Percentiles rank a stretch among this genome's conserved stretches.
These are phyloP conservation scores for Cladosporium phlei DNA, from an alignment of 2,329 filamentous ascomycete genomes.

Conservation along the genomic window DNA sequence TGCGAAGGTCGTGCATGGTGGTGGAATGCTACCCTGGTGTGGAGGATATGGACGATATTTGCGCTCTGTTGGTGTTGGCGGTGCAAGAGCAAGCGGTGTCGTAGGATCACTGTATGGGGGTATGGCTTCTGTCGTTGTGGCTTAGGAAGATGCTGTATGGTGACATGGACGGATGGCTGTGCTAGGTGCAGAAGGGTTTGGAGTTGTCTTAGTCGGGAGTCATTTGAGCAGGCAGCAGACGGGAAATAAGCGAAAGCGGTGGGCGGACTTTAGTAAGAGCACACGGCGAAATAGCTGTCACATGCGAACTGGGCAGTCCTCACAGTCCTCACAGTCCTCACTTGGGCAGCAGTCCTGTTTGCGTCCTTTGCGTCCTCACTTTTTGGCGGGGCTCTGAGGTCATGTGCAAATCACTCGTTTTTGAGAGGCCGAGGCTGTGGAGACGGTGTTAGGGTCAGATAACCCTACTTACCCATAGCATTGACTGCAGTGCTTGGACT, in stretches of 20 bases:
- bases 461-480: too few relatives aligned
- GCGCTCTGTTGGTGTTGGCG: background rate
- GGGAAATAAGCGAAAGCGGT: constrained; percentile 12
- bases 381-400: too few relatives aligned
- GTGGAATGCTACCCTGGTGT: background rate
- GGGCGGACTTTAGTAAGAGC: constrained; percentile 11
- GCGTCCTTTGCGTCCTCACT: too few relatives aligned
- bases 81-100: background rate
- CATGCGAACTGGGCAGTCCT: too few relatives aligned
- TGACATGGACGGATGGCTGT: constrained; percentile 3
- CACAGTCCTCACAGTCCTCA: too few relatives aligned
- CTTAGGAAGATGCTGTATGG: constrained; percentile 10
- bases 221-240: background rate
- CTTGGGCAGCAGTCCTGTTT: background rate
- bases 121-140: constrained; percentile 13
- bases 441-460: too few relatives aligned
- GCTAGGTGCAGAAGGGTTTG: background rate
- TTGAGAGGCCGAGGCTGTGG: too few relatives aligned
- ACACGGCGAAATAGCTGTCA: too few relatives aligned
- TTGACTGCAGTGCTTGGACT: too few relatives aligned
- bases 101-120: constrained; percentile 7
- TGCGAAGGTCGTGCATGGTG: constrained; percentile 44
- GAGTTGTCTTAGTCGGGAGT: background rate
- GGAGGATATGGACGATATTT: background rate
- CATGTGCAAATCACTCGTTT: too few relatives aligned